These are phyloP conservation scores for Arthrinium phaeospermum DNA, from an alignment of 2,329 filamentous ascomycete species.

Conservation along the genomic window DNA sequence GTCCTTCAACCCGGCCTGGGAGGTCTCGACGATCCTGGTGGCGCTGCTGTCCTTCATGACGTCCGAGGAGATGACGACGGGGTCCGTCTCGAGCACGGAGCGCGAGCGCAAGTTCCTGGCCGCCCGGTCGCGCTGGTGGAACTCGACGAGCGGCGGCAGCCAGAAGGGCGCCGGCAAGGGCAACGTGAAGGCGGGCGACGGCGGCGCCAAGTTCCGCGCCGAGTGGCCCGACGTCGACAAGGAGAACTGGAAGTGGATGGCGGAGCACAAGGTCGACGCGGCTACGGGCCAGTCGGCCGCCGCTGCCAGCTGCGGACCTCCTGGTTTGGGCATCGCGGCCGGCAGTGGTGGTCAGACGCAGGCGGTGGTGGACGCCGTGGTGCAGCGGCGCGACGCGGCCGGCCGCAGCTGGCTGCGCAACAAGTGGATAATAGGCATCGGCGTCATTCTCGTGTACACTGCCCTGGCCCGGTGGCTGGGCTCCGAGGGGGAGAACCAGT, in stretches of 20 bases:
- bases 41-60: slow-evolving; percentile 98
- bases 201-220: slow-evolving; percentile 83
- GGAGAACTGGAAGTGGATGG: slow-evolving; percentile 94
- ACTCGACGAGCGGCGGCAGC: slow-evolving; percentile 87
- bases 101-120: slow-evolving; percentile 81
- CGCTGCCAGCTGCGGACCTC: slow-evolving; percentile 51
- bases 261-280: slow-evolving; percentile 78
- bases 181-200: slow-evolving; percentile 90
- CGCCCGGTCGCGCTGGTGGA: slow-evolving; percentile 89
- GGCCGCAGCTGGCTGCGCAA: slow-evolving; percentile 84
- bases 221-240: slow-evolving; percentile 91
- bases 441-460: slow-evolving; percentile 80
- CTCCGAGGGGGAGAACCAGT: background rate
- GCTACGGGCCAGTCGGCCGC: slow-evolving; percentile 73
- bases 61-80: slow-evolving; percentile 97
- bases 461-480: slow-evolving; percentile 77
- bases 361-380: slow-evolving; percentile 78
- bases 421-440: slow-evolving; percentile 71
- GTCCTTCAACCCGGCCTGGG: slow-evolving; percentile 98
- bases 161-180: slow-evolving; percentile 68
- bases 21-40: slow-evolving; percentile 94
- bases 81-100: slow-evolving; percentile 78
- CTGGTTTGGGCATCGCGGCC: slow-evolving; percentile 64
- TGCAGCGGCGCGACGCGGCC: slow-evolving; percentile 72
- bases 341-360: slow-evolving; percentile 68